A percentile compares a stretch with the other conserved stretches of the same genome.
phyloP scores from a whole-genome alignment of 202 grass and related monocot species.

The Dendrocalamus latiflorus region DNA sequence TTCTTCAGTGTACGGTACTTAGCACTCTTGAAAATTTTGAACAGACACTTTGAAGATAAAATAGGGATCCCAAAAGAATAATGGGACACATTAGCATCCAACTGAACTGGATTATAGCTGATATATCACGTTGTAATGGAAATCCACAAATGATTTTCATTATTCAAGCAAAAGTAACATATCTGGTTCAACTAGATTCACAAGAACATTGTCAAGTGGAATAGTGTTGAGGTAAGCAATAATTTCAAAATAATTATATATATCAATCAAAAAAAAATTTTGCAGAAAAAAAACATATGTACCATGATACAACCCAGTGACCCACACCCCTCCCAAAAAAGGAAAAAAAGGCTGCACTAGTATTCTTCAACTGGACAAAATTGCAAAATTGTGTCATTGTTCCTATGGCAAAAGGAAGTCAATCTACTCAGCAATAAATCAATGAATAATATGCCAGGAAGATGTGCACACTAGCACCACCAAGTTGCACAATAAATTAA shows the following conservation, averaged over 20 bases:
- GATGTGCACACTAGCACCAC: background rate
- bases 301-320: background rate
- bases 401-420: background rate
- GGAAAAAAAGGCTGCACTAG: no score
- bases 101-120: background rate
- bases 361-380: background rate
- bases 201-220: background rate
- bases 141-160: background rate
- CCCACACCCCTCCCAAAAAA: background rate
- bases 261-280: background rate
- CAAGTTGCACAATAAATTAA: background rate
- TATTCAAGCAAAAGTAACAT: background rate
- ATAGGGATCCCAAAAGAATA: background rate
- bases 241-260: no score
- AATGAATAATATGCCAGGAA: background rate
- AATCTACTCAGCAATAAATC: background rate
- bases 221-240: background rate
- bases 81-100: background rate
- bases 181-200: background rate
- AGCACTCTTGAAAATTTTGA: no score
- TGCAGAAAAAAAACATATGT: background rate
- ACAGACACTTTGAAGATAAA: no score
- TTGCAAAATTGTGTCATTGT: background rate
- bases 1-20: no score
- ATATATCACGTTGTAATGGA: background rate